phyloP scores from a whole-genome alignment of 768 basidiomycete genomes.

The Xerocomus spinulosus region DNA sequence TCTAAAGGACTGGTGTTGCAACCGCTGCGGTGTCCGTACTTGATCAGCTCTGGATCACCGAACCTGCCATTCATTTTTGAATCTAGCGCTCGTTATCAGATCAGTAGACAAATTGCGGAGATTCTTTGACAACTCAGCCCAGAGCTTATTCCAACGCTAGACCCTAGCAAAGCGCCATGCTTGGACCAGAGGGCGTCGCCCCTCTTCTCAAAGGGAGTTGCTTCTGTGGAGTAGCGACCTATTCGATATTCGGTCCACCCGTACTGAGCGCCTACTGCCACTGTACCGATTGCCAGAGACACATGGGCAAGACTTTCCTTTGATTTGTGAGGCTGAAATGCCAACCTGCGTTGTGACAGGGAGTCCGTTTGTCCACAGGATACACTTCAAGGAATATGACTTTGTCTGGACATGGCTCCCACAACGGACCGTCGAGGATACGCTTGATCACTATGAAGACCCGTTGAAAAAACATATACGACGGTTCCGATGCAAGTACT shows the following conservation, averaged over 20 bases:
- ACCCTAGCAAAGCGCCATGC: no score
- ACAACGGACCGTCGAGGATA: conserved; percentile 28
- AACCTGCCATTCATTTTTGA: no score
- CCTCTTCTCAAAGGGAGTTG: conserved; percentile 46
- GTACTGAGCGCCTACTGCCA: conserved; percentile 62
- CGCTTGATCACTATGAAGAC: conserved; percentile 45
- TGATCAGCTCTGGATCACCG: no score
- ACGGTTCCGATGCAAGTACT: conserved; percentile 58
- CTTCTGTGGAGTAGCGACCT: conserved; percentile 53
- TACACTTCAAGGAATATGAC: conserved; percentile 47
- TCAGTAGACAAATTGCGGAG: no score
- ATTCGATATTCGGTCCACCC: conserved; percentile 44
- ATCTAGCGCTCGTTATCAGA: no score
- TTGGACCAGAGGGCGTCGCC: conserved; percentile 6
- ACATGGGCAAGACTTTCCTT: conserved; percentile 40
- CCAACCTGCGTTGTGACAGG: conserved; percentile 6
- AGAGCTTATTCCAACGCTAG: no score
- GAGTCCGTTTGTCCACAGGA: conserved; percentile 57
- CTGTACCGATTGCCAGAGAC: conserved; percentile 63
- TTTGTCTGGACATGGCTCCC: conserved; percentile 46
- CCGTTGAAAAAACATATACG: conserved; percentile 53
- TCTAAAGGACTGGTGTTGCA: no score
- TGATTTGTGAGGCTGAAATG: background rate
- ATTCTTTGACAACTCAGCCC: no score
- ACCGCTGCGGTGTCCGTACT: no score